Evolutionary conservation across 1,139 yeast species (phyloP).

Genomic region (Pichia sp.): DNA sequence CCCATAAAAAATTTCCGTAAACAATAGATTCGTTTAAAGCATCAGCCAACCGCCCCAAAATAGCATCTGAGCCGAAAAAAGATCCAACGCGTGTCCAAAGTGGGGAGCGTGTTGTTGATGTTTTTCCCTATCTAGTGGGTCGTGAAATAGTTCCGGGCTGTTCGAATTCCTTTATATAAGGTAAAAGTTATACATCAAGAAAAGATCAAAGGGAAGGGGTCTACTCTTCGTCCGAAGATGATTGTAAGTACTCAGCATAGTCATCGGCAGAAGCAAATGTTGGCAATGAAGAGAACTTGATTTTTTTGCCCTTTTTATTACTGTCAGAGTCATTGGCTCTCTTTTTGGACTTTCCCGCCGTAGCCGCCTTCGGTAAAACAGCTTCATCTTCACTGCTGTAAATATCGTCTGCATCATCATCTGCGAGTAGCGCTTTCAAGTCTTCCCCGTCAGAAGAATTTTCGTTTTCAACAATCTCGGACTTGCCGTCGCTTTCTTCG

Average conservation of each 20-base stretch:
- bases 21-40: constrained; percentile 1
- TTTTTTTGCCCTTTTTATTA: constrained; percentile 47
- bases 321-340: constrained; percentile 21
- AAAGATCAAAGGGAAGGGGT: background rate
- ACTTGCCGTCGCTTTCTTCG: constrained; percentile 30
- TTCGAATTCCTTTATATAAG: background rate
- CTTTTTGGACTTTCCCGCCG: constrained; percentile 23
- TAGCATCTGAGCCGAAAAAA: background rate
- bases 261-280: constrained; percentile 89
- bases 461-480: constrained; percentile 30
- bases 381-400: constrained; percentile 23
- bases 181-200: background rate
- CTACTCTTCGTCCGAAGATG: constrained; percentile 47
- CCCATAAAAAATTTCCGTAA: background rate
- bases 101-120: constrained; percentile 5
- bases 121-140: constrained; percentile 1
- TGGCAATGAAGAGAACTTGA: constrained; percentile 67
- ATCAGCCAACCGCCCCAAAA: background rate
- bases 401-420: constrained; percentile 36
- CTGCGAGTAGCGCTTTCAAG: constrained; percentile 30
- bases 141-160: background rate
- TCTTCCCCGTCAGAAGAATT: constrained; percentile 34
- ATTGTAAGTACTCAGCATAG: constrained; percentile 69
- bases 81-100: background rate
- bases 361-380: constrained; percentile 27